Percentiles rank a stretch among this genome's conserved stretches.
These are phyloP conservation scores for Gamsiella multidivaricata DNA, from an alignment of 192 early-diverging fungal species.

Conservation along the genomic window DNA sequence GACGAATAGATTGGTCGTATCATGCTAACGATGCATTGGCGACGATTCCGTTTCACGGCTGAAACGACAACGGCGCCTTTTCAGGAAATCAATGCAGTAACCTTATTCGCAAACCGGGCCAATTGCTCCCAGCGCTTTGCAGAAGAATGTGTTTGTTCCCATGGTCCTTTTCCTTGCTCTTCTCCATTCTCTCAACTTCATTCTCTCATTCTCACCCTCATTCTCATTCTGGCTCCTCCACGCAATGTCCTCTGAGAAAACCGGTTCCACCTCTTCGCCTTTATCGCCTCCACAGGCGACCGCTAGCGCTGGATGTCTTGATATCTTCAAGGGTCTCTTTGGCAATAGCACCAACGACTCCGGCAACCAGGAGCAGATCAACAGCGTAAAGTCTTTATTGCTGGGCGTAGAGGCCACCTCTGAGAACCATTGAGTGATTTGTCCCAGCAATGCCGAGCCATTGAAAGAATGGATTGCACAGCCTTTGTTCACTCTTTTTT, in stretches of 20 bases:
- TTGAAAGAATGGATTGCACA: too few species aligned
- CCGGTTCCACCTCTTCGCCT: neutral
- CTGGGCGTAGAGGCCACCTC: too few species aligned
- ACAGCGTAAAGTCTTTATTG: constrained; percentile 17
- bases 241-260: constrained; percentile 36
- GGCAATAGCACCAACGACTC: neutral
- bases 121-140: too few species aligned
- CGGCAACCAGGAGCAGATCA: neutral
- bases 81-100: neutral
- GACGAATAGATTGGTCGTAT: too few species aligned
- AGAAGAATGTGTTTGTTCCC: too few species aligned
- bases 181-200: neutral
- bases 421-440: too few species aligned
- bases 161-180: neutral
- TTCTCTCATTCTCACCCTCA: constrained; percentile 3
- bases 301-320: constrained; percentile 23
- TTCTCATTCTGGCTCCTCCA: neutral
- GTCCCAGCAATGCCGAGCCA: too few species aligned
- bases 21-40: too few species aligned
- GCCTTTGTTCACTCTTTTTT: too few species aligned
- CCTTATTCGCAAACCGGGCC: too few species aligned
- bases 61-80: constrained; percentile 7
- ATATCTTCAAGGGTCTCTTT: constrained; percentile 41
- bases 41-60: too few species aligned
- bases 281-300: neutral